Evolutionary conservation across 768 basidiomycete genomes (phyloP), one percentile per base, ranked within the genome.

Genomic region (Antrodiella citrinella): DNA sequence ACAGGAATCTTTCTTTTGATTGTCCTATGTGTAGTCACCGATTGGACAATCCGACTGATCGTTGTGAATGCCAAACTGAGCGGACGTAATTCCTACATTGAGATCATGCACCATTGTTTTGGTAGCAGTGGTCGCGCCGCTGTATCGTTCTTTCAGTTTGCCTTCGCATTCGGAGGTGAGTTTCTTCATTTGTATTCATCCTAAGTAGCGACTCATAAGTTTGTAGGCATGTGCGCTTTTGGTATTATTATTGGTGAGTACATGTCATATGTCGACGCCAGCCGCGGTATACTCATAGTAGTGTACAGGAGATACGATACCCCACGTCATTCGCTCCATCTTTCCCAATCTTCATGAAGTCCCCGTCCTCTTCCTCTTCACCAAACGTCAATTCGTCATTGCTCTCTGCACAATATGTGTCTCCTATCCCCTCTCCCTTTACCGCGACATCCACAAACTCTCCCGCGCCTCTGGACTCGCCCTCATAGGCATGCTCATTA

Each of bases 401-500:
- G 73, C 78, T 46, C 73, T 96, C 47, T 89, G 88, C 70, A 96
- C 93, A 4, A 65, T 86, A 50, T 80, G 82, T 62, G 84, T 98
- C 49, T 96, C 94, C 5, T 98, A 92, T 62, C 96, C 96, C 0
- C 76, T 99, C 35, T 95, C 91, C 4, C 77, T 99, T 19, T 91
- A 98, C 66, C 88, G 95, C 47, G 93, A 98, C 68, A 98, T 99
- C 56, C 91, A 96, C 70, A 98, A 98, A 65, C 82, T 99, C 20
- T 83, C 92, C 10, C 83, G 92, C 50, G 94, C 93, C 2, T 94
- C 91, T 15, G 84, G 87, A 1, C 77, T 99, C 48, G 96, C 95
- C 47, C 78, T 92, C 55, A 64, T 92, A 39, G 85, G 96, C 67
- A 99, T 99, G 95, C 61, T 87, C 51, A 84, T 95, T 63, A 99